Conservation (phyloP, 2,329 filamentous ascomycete species). For the Aspergillus alliaceus region DNA sequence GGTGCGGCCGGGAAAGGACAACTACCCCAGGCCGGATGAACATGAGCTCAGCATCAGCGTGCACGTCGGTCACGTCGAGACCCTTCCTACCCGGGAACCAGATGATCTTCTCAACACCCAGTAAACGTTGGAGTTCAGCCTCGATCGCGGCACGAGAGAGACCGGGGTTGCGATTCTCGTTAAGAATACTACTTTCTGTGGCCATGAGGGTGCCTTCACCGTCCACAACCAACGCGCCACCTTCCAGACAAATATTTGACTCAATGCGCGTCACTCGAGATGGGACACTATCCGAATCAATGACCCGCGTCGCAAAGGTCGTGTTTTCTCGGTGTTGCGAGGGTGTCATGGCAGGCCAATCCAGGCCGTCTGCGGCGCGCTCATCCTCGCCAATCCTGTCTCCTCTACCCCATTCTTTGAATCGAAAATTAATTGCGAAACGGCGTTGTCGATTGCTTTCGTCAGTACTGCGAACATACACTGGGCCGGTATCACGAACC, state of each 20-base stretch:
- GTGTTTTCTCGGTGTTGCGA: slow-evolving; percentile 13
- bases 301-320: slow-evolving; percentile 17
- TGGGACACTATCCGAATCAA: slow-evolving; percentile 14
- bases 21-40: slow-evolving; percentile 27
- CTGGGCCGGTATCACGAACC: slow-evolving; percentile 23
- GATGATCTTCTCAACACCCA: slow-evolving; percentile 29
- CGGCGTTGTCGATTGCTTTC: slow-evolving; percentile 12
- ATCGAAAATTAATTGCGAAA: slow-evolving; percentile 19
- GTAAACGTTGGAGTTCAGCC: slow-evolving; percentile 18
- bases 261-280: slow-evolving; percentile 12
- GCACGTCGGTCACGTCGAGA: slow-evolving; percentile 30
- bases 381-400: slow-evolving; percentile 15
- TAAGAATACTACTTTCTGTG: slow-evolving; percentile 30
- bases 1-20: slow-evolving; percentile 21
- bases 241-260: slow-evolving; percentile 24
- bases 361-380: slow-evolving; percentile 11
- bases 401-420: slow-evolving; percentile 28
- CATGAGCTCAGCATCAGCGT: slow-evolving; percentile 28
- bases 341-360: slow-evolving; percentile 15
- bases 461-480: slow-evolving; percentile 20
- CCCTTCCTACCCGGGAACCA: slow-evolving; percentile 27
- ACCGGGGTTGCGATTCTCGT: slow-evolving; percentile 26
- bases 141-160: slow-evolving; percentile 23
- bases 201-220: slow-evolving; percentile 32
- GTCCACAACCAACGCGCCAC: slow-evolving; percentile 28